These are phyloP conservation scores for Chlamydomonas sp. DNA, from an alignment of 139 green algal species.

Conservation along the genomic window DNA sequence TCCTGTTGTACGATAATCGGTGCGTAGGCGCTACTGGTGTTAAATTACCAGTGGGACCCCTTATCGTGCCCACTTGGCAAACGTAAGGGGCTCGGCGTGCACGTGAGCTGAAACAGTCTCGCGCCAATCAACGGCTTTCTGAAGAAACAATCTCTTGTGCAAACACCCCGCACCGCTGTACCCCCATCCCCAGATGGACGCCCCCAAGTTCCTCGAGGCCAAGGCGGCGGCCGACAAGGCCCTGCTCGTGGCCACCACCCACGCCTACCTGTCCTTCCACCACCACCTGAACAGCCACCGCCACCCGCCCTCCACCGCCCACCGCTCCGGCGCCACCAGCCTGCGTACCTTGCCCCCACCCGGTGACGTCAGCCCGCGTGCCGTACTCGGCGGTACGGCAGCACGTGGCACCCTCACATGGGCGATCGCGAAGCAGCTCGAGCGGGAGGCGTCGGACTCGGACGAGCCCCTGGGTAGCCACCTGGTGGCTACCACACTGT, in stretches of 20 bases:
- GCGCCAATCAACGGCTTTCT: background rate
- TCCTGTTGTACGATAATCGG: background rate
- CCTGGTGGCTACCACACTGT: too few species aligned
- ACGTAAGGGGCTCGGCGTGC: background rate
- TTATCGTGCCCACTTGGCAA: too few species aligned
- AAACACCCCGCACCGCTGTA: background rate
- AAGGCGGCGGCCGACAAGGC: background rate
- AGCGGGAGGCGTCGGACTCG: background rate
- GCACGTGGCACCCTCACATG: background rate
- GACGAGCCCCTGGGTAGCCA: background rate
- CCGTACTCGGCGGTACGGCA: background rate
- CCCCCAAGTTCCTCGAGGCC: background rate
- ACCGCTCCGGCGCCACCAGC: background rate
- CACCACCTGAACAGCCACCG: background rate
- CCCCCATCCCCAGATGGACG: slow-evolving; percentile 3
- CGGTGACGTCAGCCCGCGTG: background rate
- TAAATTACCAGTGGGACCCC: too few species aligned
- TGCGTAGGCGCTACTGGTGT: background rate
- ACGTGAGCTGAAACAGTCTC: background rate
- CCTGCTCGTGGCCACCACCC: background rate
- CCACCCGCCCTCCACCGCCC: background rate
- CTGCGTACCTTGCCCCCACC: background rate
- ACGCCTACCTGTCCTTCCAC: slow-evolving; percentile 4
- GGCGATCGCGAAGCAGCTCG: background rate
- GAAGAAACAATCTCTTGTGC: background rate